Base-by-base conservation (phyloP, 257 asterid genomes). In the Salvia rosmarinus region DNA sequence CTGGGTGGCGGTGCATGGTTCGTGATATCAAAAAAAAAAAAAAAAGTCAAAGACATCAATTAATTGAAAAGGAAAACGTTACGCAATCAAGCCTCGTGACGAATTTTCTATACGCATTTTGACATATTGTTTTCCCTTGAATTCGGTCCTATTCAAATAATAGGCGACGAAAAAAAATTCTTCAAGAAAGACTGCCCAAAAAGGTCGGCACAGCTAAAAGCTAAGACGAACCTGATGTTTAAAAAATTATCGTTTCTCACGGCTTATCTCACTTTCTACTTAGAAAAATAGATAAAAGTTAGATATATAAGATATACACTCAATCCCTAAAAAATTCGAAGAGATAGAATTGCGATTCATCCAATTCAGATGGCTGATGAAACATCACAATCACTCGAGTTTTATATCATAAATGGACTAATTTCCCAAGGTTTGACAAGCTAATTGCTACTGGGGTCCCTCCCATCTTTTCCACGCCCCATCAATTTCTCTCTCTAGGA, bases 311-410 rank as follows among this genome's bases (percentile, higher is more conserved):
- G 5, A 21, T 44, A 21, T 8, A 21, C 47, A 6, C 6, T 2
- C 50, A 21, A 25, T 56, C 51, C 52, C 47, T 40, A 4, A 40
- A 42, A 57, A 10, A 56, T 25, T 14, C 28, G 57, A 56, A 20
- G 67, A 54, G 20, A 54, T 5, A 19, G 20, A 28, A 60, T 60
- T 46, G 51, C 4, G 13, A 56, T 25, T 17, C 51, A 42, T 61
- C 56, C 42, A 19, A 35, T 8, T 59, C 37, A 13, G 16, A 63
- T 57, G 72, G 73, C 28, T 44, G 72, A 34, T 73, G 50, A 47
- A 54, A 69, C 57, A 78, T 78, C 82, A 46, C 10, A 7, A 25
- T 78, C 82, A 56, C 46, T 77, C 51, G 81, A 77, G 59, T 13
- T 69, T 35, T 21, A 20, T 21, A 20, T 63, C 61, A 67, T 39